A percentile compares a stretch with the other conserved stretches of the same genome.
Evolutionary conservation across 2,329 filamentous ascomycete genomes (phyloP).

Genomic region (Samsoniella hepiali): DNA sequence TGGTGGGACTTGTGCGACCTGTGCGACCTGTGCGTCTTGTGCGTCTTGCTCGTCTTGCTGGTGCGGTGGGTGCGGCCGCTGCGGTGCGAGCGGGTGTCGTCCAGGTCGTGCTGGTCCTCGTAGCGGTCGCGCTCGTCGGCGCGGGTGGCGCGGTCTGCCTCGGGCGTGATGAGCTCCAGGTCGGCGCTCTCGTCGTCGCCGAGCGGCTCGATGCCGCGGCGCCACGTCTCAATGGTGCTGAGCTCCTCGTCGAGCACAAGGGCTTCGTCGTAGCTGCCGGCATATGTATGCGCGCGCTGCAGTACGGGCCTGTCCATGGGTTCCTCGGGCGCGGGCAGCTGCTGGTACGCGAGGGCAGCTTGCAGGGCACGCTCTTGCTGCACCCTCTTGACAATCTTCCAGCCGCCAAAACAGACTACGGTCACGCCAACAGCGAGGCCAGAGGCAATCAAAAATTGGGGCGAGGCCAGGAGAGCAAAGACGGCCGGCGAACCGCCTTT

Average conservation of each 20-base stretch:
- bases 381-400: slow-evolving; percentile 94
- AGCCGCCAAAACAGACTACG: slow-evolving; percentile 91
- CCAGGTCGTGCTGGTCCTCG: slow-evolving; percentile 32
- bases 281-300: slow-evolving; percentile 30
- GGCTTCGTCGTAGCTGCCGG: slow-evolving; percentile 49
- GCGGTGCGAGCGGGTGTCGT: slow-evolving; percentile 20
- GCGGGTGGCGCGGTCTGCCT: slow-evolving; percentile 47
- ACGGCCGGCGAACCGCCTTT: slow-evolving; percentile 82
- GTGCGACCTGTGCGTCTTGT: slow-evolving; percentile 30
- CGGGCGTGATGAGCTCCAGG: slow-evolving; percentile 55
- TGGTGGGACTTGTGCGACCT: slow-evolving; percentile 28
- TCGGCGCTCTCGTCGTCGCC: slow-evolving; percentile 49
- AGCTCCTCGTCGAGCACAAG: slow-evolving; percentile 57
- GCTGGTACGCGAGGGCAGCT: slow-evolving; percentile 30
- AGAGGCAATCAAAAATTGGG: slow-evolving; percentile 91
- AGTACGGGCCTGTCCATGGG: slow-evolving; percentile 13
- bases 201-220: slow-evolving; percentile 50
- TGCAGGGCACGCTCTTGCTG: slow-evolving; percentile 38
- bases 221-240: slow-evolving; percentile 57
- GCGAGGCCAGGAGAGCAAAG: slow-evolving; percentile 80
- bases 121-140: slow-evolving; percentile 30
- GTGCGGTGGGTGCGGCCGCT: slow-evolving; percentile 28
- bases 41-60: slow-evolving; percentile 28
- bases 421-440: slow-evolving; percentile 90
- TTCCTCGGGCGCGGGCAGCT: slow-evolving; percentile 19